phyloP scores from a whole-genome alignment of 2,329 filamentous ascomycete species.

The Penicillium sp. region DNA sequence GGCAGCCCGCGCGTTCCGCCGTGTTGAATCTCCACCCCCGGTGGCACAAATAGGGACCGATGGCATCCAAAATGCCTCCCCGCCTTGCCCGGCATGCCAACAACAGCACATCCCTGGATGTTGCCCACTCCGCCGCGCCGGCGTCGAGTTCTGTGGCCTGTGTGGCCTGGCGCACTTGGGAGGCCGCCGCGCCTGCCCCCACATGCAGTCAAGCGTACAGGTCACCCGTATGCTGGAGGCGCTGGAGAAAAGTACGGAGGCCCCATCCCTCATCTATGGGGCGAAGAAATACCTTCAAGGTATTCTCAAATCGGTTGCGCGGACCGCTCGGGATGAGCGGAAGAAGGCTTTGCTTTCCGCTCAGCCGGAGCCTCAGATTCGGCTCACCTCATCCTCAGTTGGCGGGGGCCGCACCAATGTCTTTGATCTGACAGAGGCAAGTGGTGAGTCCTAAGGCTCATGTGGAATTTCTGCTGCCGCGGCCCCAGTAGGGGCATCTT shows the following conservation, averaged over 20 bases:
- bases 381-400: background rate
- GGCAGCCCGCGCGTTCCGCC: constrained; percentile 41
- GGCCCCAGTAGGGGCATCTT: background rate
- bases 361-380: background rate
- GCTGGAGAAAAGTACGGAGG: constrained; percentile 60
- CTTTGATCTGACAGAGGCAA: background rate
- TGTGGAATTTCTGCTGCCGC: background rate
- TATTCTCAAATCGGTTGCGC: constrained; percentile 57
- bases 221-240: constrained; percentile 64
- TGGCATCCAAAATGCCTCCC: constrained; percentile 16
- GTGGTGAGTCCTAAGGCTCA: background rate
- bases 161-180: constrained; percentile 65
- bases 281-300: constrained; percentile 59
- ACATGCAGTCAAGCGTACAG: constrained; percentile 62
- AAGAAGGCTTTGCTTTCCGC: constrained; percentile 8
- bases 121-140: constrained; percentile 61
- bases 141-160: constrained; percentile 62
- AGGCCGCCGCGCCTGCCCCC: constrained; percentile 57
- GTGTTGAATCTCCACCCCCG: constrained; percentile 29
- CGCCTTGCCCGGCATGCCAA: constrained; percentile 55
- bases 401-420: background rate
- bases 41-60: constrained; percentile 15
- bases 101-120: constrained; percentile 56
- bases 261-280: constrained; percentile 51
- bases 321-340: constrained; percentile 46